Base-by-base conservation (phyloP, 108 stramenopile species). In the Aurantiochytrium sp. region DNA sequence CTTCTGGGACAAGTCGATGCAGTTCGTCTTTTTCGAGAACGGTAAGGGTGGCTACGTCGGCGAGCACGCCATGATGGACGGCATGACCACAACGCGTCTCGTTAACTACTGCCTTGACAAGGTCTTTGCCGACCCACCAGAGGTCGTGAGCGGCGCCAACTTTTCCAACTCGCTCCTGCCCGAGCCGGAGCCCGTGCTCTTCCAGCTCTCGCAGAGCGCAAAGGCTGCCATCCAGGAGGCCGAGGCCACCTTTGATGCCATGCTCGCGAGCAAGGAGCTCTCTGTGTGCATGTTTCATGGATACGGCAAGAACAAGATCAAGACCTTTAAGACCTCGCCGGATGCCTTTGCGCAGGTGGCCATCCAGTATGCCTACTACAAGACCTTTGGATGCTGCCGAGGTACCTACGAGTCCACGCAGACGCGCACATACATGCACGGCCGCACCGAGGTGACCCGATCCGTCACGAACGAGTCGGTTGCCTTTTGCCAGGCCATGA, bases 11-110 rank as follows among this genome's bases (percentile, higher is more conserved):
- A 91, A 91, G 91, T 87, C 91, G 4, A 88, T 91, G 59, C 91
- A 91, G 90, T 23, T 91, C 19, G 91, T 91, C 35, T 91, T 91
- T 49, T 91, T 91, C 25, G 44, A 64, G 28, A 91, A 91, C 83
- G 91, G 91, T 42, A 91, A 91, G 87, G 91, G 90, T 16, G 91
- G 91, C 71, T 43, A 89, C 88, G 29, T 91, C 42, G 71, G 53
- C 47, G 91, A 91, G 90, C 91, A 91, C 88, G 89, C 90, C 88
- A 83, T 83, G 90, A 91, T 91, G 90, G 91, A 91, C 69, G 91
- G 91, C 28, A 83, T 28, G 25, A 83, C 76, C 51, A 83, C 76
- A 12, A 83, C 76, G 6, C 76, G 76, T 6, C 45, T 83, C 3
- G 76, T 83, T 0, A 83, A 83, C 76, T 83, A 53, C 51, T 6